A percentile compares a stretch with the other conserved stretches of the same genome.
Conservation (phyloP, 164 flowering plant genomes). For the Chimonanthus praecox region DNA sequence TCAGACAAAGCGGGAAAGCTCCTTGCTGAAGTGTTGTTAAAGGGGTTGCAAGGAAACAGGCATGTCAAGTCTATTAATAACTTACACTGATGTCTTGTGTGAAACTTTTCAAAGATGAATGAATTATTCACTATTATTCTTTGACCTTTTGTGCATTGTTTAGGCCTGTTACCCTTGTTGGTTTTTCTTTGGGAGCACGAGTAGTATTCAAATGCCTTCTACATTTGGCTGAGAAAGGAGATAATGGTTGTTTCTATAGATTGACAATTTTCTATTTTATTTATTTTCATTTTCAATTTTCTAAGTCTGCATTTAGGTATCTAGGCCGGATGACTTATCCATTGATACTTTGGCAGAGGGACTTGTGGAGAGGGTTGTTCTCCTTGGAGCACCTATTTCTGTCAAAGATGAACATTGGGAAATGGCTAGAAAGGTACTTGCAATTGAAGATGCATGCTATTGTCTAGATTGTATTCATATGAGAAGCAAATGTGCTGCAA, state of each 20-base stretch:
- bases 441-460: neutral
- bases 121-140: neutral
- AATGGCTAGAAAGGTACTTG: constrained; percentile 65
- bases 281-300: no score
- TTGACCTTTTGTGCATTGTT: constrained; percentile 13
- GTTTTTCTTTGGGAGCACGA: constrained; percentile 95
- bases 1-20: constrained; percentile 93
- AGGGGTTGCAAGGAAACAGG: constrained; percentile 95
- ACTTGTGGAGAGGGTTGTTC: constrained; percentile 88
- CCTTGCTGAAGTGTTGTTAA: constrained; percentile 81
- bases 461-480: neutral
- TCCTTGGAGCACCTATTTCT: constrained; percentile 94
- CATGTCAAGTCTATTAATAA: constrained; percentile 7
- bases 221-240: constrained; percentile 60
- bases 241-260: constrained; percentile 20
- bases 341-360: constrained; percentile 40
- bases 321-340: neutral
- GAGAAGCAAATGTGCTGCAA: neutral
- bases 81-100: neutral
- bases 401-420: constrained; percentile 79
- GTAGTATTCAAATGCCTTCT: constrained; percentile 90
- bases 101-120: constrained; percentile 2
- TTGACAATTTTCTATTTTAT: neutral
- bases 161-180: constrained; percentile 98
- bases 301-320: neutral